Conservation (phyloP, 306 rosid genomes). For the Crotalaria pallida region DNA sequence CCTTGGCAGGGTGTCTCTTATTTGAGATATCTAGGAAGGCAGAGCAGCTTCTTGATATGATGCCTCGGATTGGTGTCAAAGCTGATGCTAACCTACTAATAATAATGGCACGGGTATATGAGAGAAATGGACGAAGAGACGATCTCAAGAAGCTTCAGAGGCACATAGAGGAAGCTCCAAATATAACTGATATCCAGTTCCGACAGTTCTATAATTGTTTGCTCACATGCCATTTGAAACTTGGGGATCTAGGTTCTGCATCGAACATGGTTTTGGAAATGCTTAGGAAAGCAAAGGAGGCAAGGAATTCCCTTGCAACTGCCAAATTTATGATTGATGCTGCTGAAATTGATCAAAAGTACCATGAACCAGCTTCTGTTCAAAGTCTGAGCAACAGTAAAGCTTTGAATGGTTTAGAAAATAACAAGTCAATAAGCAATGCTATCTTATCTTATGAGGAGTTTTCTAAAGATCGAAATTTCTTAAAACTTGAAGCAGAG, state of each 20-base stretch:
- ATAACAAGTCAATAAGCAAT: not conserved
- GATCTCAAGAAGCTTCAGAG: constrained; percentile 74
- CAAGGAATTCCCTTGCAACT: constrained; percentile 56
- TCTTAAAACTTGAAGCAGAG: constrained; percentile 52
- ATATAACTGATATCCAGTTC: constrained; percentile 56
- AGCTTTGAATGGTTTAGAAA: constrained; percentile 24
- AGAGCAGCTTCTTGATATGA: constrained; percentile 80
- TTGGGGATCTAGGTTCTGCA: constrained; percentile 74
- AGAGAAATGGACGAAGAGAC: constrained; percentile 74
- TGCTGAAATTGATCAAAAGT: constrained; percentile 24
- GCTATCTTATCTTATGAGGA: constrained; percentile 43
- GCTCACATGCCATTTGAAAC: constrained; percentile 76
- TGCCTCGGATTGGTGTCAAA: constrained; percentile 77
- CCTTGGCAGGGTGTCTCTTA: constrained; percentile 70
- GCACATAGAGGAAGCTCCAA: constrained; percentile 61
- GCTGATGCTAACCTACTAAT: constrained; percentile 59
- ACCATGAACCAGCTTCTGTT: constrained; percentile 27
- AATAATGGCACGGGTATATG: constrained; percentile 66
- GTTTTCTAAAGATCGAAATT: constrained; percentile 46
- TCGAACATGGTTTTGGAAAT: constrained; percentile 78
- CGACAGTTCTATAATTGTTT: constrained; percentile 72
- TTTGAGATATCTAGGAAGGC: constrained; percentile 72
- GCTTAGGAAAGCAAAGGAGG: constrained; percentile 72
- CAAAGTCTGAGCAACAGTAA: constrained; percentile 13
- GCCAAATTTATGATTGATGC: constrained; percentile 37